Base-by-base conservation (phyloP, 768 basidiomycete genomes). In the Amylocystis lapponica region DNA sequence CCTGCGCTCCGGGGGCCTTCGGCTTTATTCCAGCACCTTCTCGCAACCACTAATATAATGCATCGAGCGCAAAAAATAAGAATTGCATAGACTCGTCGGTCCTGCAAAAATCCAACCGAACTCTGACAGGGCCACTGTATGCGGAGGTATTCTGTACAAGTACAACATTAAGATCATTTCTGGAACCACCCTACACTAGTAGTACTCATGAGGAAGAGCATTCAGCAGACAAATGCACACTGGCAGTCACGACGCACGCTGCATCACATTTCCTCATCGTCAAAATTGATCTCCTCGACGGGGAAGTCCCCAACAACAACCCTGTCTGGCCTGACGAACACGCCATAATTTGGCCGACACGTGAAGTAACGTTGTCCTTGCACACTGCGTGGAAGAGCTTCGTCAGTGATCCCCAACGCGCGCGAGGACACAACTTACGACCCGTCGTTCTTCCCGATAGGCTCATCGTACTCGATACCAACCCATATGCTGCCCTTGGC, bases 401-500 rank as follows among this genome's bases (percentile, higher is more conserved):
- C 17, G 39, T 14, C 19, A 22, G 20, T 13, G 36, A 46, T 46
- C 40, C 48, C 30, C 4, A n/a, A n/a, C n/a, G n/a, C n/a, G n/a
- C n/a, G n/a, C n/a, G n/a, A 31, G 31, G 27, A 29, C 5, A 20
- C 13, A 8, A 80, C 92, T 66, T 59, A 95, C 93, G 81, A 83
- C 53, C 95, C 95, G 61, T 97, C 87, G 49, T 94, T 93, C 68
- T 94, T 97, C 10, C 95, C 95, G 19, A 90, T 72, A 3, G 95
- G 94, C 55, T 98, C 95, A 58, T 98, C 95, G 57, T 93, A 89
- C 60, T 95, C 90, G 16, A 98, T 71, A 0, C 95, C 95, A 1
- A 97, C 76, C 94, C 94, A 98, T 1, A 79, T 63, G 0, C 83
- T 79, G 12, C 69, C 76, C 46, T 72, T 76, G 9, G 78, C 78